Evolutionary conservation across 2,329 filamentous ascomycete species (phyloP).

Genomic region (Metarhizium anisopliae): DNA sequence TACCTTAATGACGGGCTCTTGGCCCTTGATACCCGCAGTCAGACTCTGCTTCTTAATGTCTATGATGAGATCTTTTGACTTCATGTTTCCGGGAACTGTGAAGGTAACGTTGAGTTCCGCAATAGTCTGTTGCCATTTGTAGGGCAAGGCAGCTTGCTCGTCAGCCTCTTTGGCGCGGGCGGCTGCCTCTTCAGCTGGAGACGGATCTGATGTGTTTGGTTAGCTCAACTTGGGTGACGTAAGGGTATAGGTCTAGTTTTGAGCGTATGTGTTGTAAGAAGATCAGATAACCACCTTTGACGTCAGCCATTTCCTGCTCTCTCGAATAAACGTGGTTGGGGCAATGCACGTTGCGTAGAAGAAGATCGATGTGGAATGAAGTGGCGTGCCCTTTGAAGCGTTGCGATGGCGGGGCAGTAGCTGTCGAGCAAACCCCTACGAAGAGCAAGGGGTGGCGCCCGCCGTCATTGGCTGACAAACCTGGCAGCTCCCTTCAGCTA

Average conservation of each 20-base stretch:
- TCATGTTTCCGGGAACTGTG: conserved; percentile 70
- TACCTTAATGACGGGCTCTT: conserved; percentile 76
- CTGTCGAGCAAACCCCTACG: background rate
- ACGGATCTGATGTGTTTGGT: conserved; percentile 33
- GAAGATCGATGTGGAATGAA: background rate
- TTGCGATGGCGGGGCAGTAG: background rate
- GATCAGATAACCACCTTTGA: background rate
- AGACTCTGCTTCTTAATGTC: conserved; percentile 73
- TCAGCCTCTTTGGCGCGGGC: conserved; percentile 64
- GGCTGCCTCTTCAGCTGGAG: conserved; percentile 47
- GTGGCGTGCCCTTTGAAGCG: background rate
- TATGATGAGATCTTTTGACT: conserved; percentile 75
- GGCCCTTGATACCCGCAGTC: conserved; percentile 76
- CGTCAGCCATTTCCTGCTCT: conserved; percentile 4
- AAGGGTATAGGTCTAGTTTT: background rate
- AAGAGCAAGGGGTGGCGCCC: background rate
- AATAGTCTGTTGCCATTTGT: conserved; percentile 96
- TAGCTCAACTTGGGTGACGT: background rate
- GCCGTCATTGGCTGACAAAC: background rate
- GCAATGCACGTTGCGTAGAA: background rate
- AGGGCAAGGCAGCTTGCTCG: conserved; percentile 86
- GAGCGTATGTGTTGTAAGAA: background rate
- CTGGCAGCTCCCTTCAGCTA: background rate
- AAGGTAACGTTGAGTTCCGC: conserved; percentile 75
- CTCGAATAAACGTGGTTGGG: background rate